Conservation (phyloP, 2,329 filamentous ascomycete species). For the Plenodomus lindquistii region DNA sequence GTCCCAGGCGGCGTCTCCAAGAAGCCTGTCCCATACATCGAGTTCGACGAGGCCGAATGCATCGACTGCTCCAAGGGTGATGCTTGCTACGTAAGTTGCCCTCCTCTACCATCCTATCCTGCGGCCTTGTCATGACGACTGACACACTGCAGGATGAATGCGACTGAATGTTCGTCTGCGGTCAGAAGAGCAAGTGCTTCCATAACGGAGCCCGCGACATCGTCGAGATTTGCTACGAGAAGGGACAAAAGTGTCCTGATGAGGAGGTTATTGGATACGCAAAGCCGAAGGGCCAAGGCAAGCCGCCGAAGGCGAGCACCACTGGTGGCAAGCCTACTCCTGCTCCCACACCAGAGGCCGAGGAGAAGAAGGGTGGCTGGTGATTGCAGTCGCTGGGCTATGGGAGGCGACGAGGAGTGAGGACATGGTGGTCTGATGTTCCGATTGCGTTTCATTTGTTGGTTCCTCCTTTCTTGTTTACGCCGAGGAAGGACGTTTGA, state of each 20-base stretch:
- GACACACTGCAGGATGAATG: constrained; percentile 9
- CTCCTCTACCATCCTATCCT: not conserved
- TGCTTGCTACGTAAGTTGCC: constrained; percentile 4
- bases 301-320: no score
- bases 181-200: constrained; percentile 14
- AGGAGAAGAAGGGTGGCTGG: not conserved
- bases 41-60: not conserved
- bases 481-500: no score
- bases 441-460: no score
- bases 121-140: no score
- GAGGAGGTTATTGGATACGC: not conserved
- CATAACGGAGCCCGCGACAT: constrained; percentile 3
- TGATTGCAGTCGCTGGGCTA: no score
- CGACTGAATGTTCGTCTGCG: constrained; percentile 10
- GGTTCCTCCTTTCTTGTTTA: no score
- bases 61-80: not conserved
- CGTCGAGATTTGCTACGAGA: constrained; percentile 12
- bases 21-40: not conserved
- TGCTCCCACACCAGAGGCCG: not conserved
- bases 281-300: not conserved
- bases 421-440: not conserved
- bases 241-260: constrained; percentile 2
- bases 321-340: not conserved
- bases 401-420: no score
- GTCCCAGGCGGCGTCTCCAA: not conserved